Evolutionary conservation across 306 rosid genomes (phyloP).

Genomic region (Mimosa pudica): DNA sequence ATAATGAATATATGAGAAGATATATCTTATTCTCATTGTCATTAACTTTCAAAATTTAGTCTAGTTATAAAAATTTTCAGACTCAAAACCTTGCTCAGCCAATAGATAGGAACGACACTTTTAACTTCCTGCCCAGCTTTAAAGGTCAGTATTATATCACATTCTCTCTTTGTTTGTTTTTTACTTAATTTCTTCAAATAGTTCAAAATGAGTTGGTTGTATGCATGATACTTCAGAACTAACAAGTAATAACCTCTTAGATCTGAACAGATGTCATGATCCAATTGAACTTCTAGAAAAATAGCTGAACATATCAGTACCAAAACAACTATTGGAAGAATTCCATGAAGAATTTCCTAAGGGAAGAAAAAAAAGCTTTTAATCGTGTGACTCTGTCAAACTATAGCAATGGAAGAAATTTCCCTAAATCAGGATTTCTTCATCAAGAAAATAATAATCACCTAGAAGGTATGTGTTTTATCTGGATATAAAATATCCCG

Average conservation of each 20-base stretch:
- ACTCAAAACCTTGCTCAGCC: constrained; percentile 8
- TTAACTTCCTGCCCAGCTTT: constrained; percentile 10
- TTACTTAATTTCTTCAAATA: constrained; percentile 11
- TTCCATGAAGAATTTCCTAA: constrained; percentile 13
- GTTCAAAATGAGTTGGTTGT: neutral
- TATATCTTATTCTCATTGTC: neutral
- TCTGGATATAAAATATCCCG: constrained; percentile 28
- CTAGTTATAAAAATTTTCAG: constrained; percentile 8
- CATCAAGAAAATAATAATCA: neutral
- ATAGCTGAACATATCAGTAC: neutral
- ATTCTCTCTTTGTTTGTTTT: neutral
- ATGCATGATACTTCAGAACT: neutral
- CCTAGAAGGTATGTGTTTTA: neutral
- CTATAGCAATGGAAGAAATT: constrained; percentile 17
- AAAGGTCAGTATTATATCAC: neutral
- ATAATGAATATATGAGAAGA: constrained; percentile 19
- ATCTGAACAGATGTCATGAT: neutral
- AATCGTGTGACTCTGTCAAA: constrained; percentile 6
- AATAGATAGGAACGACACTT: neutral
- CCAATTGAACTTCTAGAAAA: neutral
- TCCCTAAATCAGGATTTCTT: constrained; percentile 14
- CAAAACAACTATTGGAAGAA: constrained; percentile 7
- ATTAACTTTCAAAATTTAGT: constrained; percentile 16
- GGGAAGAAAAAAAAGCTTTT: neutral
- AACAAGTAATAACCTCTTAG: neutral